Conservation (phyloP, 805 yeast genomes). For the Debaryomyces tyrocola region DNA sequence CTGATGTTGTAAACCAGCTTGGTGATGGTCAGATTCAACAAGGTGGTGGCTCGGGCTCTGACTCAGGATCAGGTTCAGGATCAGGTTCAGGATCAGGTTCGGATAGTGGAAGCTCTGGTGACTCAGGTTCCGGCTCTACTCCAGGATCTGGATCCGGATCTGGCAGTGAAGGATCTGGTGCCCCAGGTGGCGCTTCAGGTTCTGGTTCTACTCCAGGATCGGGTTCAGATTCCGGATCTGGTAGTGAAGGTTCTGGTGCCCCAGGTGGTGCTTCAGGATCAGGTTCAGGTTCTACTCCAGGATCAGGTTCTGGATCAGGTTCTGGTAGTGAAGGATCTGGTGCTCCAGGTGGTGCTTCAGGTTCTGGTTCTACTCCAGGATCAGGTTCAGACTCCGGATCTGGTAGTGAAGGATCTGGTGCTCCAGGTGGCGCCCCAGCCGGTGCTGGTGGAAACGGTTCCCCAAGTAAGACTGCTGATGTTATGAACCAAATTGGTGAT, state of each 20-base stretch:
- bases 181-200: background rate
- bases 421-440: background rate
- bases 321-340: background rate
- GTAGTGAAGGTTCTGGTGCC: background rate
- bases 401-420: background rate
- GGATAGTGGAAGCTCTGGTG: background rate
- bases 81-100: background rate
- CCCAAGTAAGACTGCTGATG: conserved; percentile 13
- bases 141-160: background rate
- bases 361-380: background rate
- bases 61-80: background rate
- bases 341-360: background rate
- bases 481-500: conserved; percentile 33
- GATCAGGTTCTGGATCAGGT: background rate
- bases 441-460: background rate
- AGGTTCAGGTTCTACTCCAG: background rate
- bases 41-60: conserved; percentile 28
- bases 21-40: conserved; percentile 35
- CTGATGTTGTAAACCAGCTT: conserved; percentile 28
- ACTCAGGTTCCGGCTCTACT: background rate
- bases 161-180: background rate
- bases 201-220: background rate
- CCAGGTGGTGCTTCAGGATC: background rate
- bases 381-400: background rate
- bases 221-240: background rate